phyloP scores from a whole-genome alignment of 2,329 filamentous ascomycete species.

The Colletotrichum navitas region DNA sequence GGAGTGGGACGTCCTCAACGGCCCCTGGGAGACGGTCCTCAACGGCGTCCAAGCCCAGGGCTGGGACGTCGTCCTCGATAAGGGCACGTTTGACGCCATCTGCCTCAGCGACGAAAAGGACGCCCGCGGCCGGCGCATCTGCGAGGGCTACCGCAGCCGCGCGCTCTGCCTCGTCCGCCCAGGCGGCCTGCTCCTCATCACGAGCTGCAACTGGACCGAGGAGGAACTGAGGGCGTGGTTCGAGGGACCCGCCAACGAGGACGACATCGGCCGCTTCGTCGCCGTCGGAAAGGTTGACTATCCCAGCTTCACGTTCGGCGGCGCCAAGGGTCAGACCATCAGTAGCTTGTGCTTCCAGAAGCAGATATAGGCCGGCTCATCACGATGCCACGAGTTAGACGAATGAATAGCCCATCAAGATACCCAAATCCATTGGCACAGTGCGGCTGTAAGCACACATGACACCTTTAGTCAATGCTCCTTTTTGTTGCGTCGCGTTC shows the following conservation, averaged over 20 bases:
- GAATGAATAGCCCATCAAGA: slow-evolving; percentile 18
- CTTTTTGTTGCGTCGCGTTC: slow-evolving; percentile 26
- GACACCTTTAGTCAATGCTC: background rate
- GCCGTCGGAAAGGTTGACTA: slow-evolving; percentile 81
- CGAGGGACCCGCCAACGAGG: slow-evolving; percentile 55
- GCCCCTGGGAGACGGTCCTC: slow-evolving; percentile 53
- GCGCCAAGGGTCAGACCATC: slow-evolving; percentile 88
- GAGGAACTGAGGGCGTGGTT: slow-evolving; percentile 88
- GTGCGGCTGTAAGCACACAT: background rate
- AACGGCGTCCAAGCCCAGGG: slow-evolving; percentile 57
- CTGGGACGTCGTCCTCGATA: slow-evolving; percentile 95
- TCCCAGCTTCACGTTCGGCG: slow-evolving; percentile 89
- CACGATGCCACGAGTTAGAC: slow-evolving; percentile 23
- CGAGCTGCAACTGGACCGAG: slow-evolving; percentile 99
- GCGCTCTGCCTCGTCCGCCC: slow-evolving; percentile 76
- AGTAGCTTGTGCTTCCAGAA: slow-evolving; percentile 85
- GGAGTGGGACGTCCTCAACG: slow-evolving; percentile 74
- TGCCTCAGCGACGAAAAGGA: slow-evolving; percentile 74
- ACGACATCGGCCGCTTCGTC: slow-evolving; percentile 60
- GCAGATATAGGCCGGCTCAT: slow-evolving; percentile 26
- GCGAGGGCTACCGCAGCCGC: slow-evolving; percentile 79
- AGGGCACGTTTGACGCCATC: slow-evolving; percentile 97
- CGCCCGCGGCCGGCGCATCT: slow-evolving; percentile 69
- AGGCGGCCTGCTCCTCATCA: slow-evolving; percentile 84
- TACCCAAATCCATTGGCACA: slow-evolving; percentile 10